Conservation (phyloP, 2,329 filamentous ascomycete genomes). For the Neonectria hederae region DNA sequence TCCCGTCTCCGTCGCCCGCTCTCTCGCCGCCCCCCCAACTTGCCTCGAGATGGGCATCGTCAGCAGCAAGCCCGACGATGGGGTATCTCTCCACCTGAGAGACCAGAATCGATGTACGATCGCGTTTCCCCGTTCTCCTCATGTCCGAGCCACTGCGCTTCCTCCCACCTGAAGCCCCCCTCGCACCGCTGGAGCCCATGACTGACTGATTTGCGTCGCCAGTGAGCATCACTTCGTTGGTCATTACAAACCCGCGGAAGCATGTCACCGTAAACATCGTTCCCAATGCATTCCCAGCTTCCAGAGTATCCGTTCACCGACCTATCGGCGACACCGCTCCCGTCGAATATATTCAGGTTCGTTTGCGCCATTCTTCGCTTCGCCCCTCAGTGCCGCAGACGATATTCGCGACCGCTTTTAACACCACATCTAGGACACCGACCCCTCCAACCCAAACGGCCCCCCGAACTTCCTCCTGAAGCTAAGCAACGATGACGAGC, state of each 20-base stretch:
- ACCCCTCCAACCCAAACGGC: slow-evolving; percentile 59
- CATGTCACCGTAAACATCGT: slow-evolving; percentile 79
- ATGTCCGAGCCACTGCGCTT: slow-evolving; percentile 26
- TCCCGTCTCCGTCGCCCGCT: slow-evolving; percentile 25
- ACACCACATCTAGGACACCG: slow-evolving; percentile 73
- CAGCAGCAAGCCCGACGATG: slow-evolving; percentile 88
- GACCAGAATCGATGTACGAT: slow-evolving; percentile 90
- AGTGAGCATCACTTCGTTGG: slow-evolving; percentile 90
- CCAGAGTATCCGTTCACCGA: slow-evolving; percentile 76
- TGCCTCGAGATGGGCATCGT: slow-evolving; percentile 84
- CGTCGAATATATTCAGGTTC: slow-evolving; percentile 92
- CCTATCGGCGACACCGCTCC: slow-evolving; percentile 77
- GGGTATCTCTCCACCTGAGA: slow-evolving; percentile 80
- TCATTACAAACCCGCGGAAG: slow-evolving; percentile 81
- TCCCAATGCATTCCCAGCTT: slow-evolving; percentile 89
- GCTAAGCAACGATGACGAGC: slow-evolving; percentile 88
- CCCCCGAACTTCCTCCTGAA: slow-evolving; percentile 84
- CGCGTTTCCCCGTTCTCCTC: slow-evolving; percentile 26
- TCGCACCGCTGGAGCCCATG: slow-evolving; percentile 5
- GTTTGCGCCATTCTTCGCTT: slow-evolving; percentile 41
- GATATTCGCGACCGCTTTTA: slow-evolving; percentile 29
- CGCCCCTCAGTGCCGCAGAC: slow-evolving; percentile 21
- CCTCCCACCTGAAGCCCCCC: background rate
- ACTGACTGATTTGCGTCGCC: slow-evolving; percentile 35
- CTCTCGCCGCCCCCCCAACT: slow-evolving; percentile 30